Evolutionary conservation across 805 yeast genomes (phyloP).

Genomic region (Helenozyma rhizophorensis): DNA sequence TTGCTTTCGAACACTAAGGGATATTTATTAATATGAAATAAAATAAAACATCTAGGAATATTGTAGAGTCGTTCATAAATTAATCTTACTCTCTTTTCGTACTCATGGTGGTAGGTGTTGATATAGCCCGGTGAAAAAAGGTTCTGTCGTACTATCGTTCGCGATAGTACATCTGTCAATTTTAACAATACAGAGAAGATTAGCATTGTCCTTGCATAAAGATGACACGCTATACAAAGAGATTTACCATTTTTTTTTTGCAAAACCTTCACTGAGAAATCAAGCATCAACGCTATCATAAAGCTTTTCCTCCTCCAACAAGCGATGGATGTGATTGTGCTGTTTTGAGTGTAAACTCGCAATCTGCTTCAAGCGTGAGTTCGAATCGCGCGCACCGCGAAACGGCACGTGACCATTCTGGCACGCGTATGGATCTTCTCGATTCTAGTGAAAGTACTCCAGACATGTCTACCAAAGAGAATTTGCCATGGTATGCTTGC

Average conservation of each 20-base stretch:
- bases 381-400: neutral
- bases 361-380: neutral
- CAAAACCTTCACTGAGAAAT: neutral
- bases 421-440: slow-evolving; percentile 1
- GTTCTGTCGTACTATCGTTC: slow-evolving; percentile 36
- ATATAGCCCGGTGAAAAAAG: neutral
- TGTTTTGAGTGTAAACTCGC: neutral
- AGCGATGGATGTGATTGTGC: neutral
- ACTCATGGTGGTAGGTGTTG: too few species aligned
- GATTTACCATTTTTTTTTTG: slow-evolving; percentile 90
- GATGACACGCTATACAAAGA: slow-evolving; percentile 99
- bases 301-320: slow-evolving; percentile 1
- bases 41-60: too few species aligned
- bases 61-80: too few species aligned
- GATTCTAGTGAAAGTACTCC: neutral
- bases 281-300: too few species aligned
- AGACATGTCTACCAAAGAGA: slow-evolving; percentile 12
- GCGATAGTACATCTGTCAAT: slow-evolving; percentile 81
- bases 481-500: slow-evolving; percentile 20
- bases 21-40: too few species aligned
- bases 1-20: too few species aligned
- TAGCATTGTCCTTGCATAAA: slow-evolving; percentile 99
- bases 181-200: slow-evolving; percentile 99
- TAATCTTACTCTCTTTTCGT: too few species aligned
- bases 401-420: slow-evolving; percentile 9